phyloP scores from a whole-genome alignment of 2,329 filamentous ascomycete species.

The Xylaria sp. region DNA sequence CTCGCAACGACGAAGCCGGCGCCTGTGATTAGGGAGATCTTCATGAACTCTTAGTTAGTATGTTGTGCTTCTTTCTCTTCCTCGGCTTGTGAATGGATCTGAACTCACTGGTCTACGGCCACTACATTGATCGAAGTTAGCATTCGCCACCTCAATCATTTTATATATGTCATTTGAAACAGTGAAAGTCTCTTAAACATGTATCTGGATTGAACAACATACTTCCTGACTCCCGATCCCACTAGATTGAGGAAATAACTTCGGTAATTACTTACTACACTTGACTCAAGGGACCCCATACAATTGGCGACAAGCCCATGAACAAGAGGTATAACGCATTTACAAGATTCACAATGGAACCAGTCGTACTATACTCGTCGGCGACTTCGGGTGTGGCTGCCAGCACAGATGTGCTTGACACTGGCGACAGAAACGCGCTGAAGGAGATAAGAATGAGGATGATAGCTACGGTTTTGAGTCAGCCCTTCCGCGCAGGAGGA shows the following conservation, averaged over 20 bases:
- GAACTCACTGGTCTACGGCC: conserved; percentile 65
- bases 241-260: not conserved
- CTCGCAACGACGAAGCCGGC: conserved; percentile 74
- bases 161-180: not conserved
- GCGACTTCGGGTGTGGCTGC: conserved; percentile 80
- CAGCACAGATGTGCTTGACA: conserved; percentile 78
- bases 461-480: conserved; percentile 47
- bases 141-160: not conserved
- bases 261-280: conserved; percentile 54
- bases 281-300: conserved; percentile 78
- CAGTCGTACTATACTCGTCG: conserved; percentile 69
- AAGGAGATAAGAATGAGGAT: conserved; percentile 77
- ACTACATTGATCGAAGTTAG: conserved; percentile 20
- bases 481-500: conserved; percentile 1
- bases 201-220: not conserved
- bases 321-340: conserved; percentile 77
- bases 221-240: not conserved
- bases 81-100: not conserved
- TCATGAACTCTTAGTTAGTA: conserved; percentile 13
- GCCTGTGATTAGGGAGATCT: conserved; percentile 69
- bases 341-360: conserved; percentile 75
- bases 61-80: not conserved
- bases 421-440: conserved; percentile 79
- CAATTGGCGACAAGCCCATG: conserved; percentile 75
- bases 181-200: not conserved